Evolutionary conservation across 2,329 filamentous ascomycete species (phyloP), one percentile per base, ranked within the genome.

Genomic region (Thielaviopsis populi): DNA sequence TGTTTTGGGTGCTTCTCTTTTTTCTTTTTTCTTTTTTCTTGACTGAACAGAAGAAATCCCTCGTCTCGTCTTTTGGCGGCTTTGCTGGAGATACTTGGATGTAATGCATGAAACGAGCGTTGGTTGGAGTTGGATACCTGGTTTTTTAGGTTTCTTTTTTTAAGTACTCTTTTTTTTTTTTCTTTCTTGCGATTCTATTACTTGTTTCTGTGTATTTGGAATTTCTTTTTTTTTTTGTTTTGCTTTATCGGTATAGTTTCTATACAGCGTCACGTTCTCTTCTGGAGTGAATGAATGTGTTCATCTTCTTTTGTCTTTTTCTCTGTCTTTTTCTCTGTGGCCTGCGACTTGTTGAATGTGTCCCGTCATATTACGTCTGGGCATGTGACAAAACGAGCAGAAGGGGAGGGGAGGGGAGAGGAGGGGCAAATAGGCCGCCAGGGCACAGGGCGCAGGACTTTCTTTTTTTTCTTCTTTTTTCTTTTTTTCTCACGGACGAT

Each of bases 21-120:
- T 50, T 54, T 30, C 17, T 56, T 37, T 33, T 15, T 37, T 33
- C n/a, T 37, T 56, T 56, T 19, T 33, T n/a, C 27, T 33, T 56
- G 24, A 13, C 53, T 37, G 30, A 33, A n/a, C 24, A 56, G 53
- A 33, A 33, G 53, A 17, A n/a, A 33, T 56, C 7, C 27, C 24
- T n/a, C n/a, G 24, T 56, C 27, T 37, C 46, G 48, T 63, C 27
- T 56, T 56, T 37, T 56, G 61, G 50, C 53, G 48, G 40, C 19
- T n/a, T 63, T 58, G 61, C 19, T 40, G 17, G 61, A 56, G 46
- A 59, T 37, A 50, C 37, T 33, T 56, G 27, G 53, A 6, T 56
- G 53, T 56, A 56, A 56, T 56, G 53, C 53, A 56, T 56, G 53
- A 56, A 56, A 56, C 37, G 53, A 56, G 53, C 27, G 53, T 33